These are phyloP conservation scores for Nicotiana undulata DNA, from an alignment of 257 asterid species.

Conservation along the genomic window DNA sequence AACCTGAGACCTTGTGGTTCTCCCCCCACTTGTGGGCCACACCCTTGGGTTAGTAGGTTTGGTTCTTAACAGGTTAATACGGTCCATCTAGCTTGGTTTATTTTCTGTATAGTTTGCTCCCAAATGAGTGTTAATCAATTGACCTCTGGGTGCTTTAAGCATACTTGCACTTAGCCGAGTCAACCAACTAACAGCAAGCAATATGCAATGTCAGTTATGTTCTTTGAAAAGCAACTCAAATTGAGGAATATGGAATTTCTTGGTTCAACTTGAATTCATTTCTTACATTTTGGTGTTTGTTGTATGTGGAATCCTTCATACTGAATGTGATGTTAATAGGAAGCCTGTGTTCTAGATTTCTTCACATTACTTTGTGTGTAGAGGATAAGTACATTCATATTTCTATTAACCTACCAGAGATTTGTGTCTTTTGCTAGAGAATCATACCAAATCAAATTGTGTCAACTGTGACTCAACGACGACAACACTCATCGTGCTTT, in stretches of 20 bases:
- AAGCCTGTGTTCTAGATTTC: not conserved
- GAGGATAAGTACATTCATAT: not conserved
- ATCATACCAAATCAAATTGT: not conserved
- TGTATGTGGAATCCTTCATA: not conserved
- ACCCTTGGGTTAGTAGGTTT: not conserved
- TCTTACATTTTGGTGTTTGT: not conserved
- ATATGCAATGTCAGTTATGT: not conserved
- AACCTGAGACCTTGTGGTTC: too few species aligned
- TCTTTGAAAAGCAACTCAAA: not conserved
- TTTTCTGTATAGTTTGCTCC: not conserved
- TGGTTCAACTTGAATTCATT: not conserved
- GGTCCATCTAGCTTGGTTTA: not conserved
- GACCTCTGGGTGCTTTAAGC: not conserved
- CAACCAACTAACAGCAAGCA: not conserved
- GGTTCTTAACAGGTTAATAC: not conserved
- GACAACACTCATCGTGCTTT: not conserved
- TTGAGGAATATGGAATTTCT: not conserved
- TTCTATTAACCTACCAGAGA: not conserved
- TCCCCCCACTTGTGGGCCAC: too few species aligned
- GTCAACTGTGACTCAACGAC: not conserved
- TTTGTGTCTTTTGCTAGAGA: not conserved
- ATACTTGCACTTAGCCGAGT: not conserved
- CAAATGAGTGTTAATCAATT: not conserved
- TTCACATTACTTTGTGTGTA: not conserved
- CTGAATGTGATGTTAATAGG: not conserved